These are phyloP conservation scores for Naematelia encephala DNA, from an alignment of 768 basidiomycete genomes.

Conservation along the genomic window DNA sequence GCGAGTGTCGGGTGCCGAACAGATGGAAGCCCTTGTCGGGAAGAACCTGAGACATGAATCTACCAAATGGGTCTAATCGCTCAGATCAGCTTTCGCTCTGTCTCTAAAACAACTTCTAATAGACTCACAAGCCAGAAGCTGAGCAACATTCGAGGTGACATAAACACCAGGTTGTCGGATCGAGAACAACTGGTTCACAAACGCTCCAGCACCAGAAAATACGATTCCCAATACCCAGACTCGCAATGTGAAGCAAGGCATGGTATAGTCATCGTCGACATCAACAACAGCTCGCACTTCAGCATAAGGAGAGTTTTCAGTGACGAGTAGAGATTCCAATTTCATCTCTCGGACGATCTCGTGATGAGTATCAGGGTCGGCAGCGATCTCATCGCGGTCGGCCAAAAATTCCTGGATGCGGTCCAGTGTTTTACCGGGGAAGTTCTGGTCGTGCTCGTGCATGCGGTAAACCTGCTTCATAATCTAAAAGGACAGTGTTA, in stretches of 20 bases:
- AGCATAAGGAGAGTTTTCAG: conserved; percentile 75
- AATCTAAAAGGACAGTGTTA: conserved; percentile 16
- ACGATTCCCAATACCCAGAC: conserved; percentile 40
- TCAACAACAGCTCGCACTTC: conserved; percentile 70
- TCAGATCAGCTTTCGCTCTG: conserved; percentile 3
- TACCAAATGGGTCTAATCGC: conserved; percentile 30
- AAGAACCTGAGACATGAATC: conserved; percentile 17
- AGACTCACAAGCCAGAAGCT: conserved; percentile 58
- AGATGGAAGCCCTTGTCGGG: conserved; percentile 23
- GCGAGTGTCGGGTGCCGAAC: conserved; percentile 21
- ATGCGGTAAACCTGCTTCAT: conserved; percentile 18
- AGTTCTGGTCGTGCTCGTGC: conserved; percentile 40
- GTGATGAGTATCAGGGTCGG: conserved; percentile 14
- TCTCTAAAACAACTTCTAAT: background rate
- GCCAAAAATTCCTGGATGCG: conserved; percentile 25
- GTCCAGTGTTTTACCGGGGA: conserved; percentile 21
- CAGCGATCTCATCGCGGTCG: conserved; percentile 16
- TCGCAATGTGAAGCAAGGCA: conserved; percentile 44
- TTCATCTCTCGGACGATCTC: conserved; percentile 39
- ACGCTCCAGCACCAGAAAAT: conserved; percentile 55
- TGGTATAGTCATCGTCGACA: conserved; percentile 32
- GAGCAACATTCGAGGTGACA: conserved; percentile 69
- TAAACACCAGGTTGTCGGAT: conserved; percentile 57
- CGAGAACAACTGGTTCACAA: conserved; percentile 60
- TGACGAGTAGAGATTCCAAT: conserved; percentile 33